Evolutionary conservation across 768 basidiomycete species (phyloP), one percentile per base, ranked within the genome.

Genomic region (Pleurotus platypus): DNA sequence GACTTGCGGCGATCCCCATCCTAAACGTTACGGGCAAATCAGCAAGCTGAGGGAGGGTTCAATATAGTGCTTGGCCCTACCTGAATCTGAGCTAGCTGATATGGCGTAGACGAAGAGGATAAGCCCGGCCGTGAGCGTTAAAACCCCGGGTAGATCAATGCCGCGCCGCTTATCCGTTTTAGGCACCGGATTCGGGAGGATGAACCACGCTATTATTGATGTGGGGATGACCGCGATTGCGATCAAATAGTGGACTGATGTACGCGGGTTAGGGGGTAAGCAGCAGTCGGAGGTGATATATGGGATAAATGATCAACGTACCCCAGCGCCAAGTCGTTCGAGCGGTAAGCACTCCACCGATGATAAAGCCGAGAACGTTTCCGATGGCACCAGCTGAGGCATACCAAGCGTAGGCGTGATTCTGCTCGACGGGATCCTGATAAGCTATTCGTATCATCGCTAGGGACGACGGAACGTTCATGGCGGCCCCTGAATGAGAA

Each of bases 401-500:
- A 57, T 80, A 75, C 0, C 76, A 58, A 5, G 70, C 70, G 42
- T 81, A 70, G 3, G 79, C 81, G 24, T 68, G 68, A 54, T 76
- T 70, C 58, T 79, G 79, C 56, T 77, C 70, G 3, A 55, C 57
- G 8, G 73, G 73, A 12, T 78, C 74, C 1, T 79, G 75, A 62
- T 79, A 81, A 56, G 43, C 38, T 13, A 76, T 66, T 42, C 72
- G 72, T 22, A 81, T 69, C 35, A 82, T 69, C 27, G 73, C 65
- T n/a, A 78, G 62, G 6, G 78, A 72, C 2, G 78, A 72, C 2
- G 79, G 79, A 30, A 80, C 71, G 12, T 75, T 75, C 69, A 79
- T 66, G 1, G 78, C 68, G 18, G 75, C 77, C 5, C 70, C 75
- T 69, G 69, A 35, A 11, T 11, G 9, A 45, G 13, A 15, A 6